Percentiles rank a stretch among this genome's conserved stretches.
Conservation (phyloP, 306 rosid genomes). For the Bauhinia variegata region DNA sequence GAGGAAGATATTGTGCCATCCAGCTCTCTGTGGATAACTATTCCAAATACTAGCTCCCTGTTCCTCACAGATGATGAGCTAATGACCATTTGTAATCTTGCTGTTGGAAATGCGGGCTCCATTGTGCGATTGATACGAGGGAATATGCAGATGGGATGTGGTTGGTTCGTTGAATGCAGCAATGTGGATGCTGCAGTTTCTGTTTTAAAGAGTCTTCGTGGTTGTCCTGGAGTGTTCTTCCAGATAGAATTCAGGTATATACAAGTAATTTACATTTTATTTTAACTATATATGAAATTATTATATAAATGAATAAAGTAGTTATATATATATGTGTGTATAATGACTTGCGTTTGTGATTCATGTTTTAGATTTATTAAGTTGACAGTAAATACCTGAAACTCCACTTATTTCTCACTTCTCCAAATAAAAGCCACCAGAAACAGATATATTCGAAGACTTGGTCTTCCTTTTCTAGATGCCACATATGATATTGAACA, state of each 20-base stretch:
- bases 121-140: slow-evolving; percentile 62
- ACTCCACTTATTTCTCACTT: slow-evolving; percentile 12
- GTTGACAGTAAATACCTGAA: slow-evolving; percentile 19
- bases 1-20: slow-evolving; percentile 67
- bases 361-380: neutral
- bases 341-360: slow-evolving; percentile 1
- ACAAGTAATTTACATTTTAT: neutral
- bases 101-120: slow-evolving; percentile 64
- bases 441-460: slow-evolving; percentile 14
- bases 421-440: slow-evolving; percentile 18
- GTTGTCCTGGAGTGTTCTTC: slow-evolving; percentile 75
- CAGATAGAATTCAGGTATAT: slow-evolving; percentile 75
- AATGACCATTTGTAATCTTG: slow-evolving; percentile 66
- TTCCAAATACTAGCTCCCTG: slow-evolving; percentile 55
- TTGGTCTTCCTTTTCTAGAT: slow-evolving; percentile 8
- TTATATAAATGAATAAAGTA: too few species aligned
- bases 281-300: neutral
- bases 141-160: slow-evolving; percentile 60
- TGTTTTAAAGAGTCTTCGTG: slow-evolving; percentile 62
- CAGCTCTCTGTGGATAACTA: slow-evolving; percentile 59
- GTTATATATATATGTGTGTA: neutral
- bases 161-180: slow-evolving; percentile 82
- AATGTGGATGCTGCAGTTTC: slow-evolving; percentile 66
- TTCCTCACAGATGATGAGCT: slow-evolving; percentile 70
- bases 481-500: neutral